Percentiles rank a stretch among this genome's conserved stretches.
phyloP scores from a whole-genome alignment of 495 filamentous ascomycete species.

The Polyplosphaeria fusca region DNA sequence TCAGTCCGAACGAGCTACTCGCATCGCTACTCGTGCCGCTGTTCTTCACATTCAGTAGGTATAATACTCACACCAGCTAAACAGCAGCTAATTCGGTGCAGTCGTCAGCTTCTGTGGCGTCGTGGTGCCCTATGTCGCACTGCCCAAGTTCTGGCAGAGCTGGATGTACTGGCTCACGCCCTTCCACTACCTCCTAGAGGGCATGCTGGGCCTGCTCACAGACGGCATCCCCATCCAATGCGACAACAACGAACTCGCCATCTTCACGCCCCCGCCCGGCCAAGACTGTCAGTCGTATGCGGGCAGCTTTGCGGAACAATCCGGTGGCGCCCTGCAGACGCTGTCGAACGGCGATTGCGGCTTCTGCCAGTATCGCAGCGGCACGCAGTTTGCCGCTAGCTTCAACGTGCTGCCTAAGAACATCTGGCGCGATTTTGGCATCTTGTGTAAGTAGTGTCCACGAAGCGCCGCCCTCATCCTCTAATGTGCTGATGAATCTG shows the following conservation, averaged over 20 bases:
- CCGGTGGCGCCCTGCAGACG: slow-evolving; percentile 41
- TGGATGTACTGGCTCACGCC: slow-evolving; percentile 58
- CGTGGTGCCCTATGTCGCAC: slow-evolving; percentile 49
- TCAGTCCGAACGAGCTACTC: slow-evolving; percentile 69
- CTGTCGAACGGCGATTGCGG: slow-evolving; percentile 38
- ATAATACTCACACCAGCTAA: not conserved
- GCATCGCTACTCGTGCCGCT: slow-evolving; percentile 57
- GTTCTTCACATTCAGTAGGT: slow-evolving; percentile 52
- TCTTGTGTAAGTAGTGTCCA: slow-evolving; percentile 28
- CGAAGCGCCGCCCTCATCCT: not conserved
- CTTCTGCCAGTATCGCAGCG: slow-evolving; percentile 41
- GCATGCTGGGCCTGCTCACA: slow-evolving; percentile 48
- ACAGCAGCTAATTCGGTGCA: not conserved
- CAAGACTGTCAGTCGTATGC: slow-evolving; percentile 51
- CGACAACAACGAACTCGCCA: slow-evolving; percentile 47
- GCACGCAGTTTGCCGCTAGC: slow-evolving; percentile 39
- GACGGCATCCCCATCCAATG: slow-evolving; percentile 49
- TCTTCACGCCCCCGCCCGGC: slow-evolving; percentile 52
- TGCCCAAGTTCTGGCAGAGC: slow-evolving; percentile 52
- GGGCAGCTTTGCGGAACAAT: slow-evolving; percentile 33
- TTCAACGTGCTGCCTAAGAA: slow-evolving; percentile 38
- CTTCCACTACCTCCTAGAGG: slow-evolving; percentile 57
- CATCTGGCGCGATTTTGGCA: slow-evolving; percentile 42
- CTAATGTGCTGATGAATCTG: not conserved
- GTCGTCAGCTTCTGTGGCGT: slow-evolving; percentile 62